phyloP scores from a whole-genome alignment of 164 flowering plant genomes.

The Stephania cephalantha region DNA sequence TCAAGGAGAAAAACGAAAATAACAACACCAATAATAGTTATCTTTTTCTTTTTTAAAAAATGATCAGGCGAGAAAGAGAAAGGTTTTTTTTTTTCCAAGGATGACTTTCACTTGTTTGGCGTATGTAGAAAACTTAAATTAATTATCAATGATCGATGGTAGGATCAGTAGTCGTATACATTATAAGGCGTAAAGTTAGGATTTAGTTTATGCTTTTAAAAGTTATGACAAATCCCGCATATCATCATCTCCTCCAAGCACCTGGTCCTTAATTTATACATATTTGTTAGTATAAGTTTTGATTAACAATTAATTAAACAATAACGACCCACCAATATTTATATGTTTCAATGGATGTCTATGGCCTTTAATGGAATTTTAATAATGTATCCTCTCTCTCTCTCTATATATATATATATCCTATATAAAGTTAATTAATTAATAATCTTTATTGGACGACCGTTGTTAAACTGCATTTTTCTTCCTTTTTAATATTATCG shows the following conservation, averaged over 20 bases:
- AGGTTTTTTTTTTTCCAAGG: constrained; percentile 16
- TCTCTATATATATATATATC: no score
- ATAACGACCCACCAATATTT: constrained; percentile 4
- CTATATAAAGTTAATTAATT: no score
- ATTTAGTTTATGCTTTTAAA: constrained; percentile 26
- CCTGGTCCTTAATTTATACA: constrained; percentile 5
- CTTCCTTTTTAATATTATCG: no score
- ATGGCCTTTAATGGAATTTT: no score
- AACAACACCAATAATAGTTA: background rate
- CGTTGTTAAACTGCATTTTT: no score
- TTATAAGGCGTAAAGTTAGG: constrained; percentile 21
- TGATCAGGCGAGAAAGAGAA: background rate
- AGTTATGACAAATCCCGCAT: constrained; percentile 24
- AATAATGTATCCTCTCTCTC: no score
- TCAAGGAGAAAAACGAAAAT: constrained; percentile 10
- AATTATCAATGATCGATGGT: constrained; percentile 3
- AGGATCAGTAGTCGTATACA: constrained; percentile 16
- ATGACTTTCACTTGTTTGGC: constrained; percentile 13
- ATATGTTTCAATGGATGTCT: no score
- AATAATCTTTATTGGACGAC: no score
- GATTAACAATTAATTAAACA: constrained; percentile 5
- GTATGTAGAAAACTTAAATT: constrained; percentile 14
- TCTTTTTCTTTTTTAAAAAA: background rate
- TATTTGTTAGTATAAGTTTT: background rate
- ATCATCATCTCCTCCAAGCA: constrained; percentile 13